phyloP scores from a whole-genome alignment of 225 moss, liverwort and hornwort species.

The Takakia lepidozioides region DNA sequence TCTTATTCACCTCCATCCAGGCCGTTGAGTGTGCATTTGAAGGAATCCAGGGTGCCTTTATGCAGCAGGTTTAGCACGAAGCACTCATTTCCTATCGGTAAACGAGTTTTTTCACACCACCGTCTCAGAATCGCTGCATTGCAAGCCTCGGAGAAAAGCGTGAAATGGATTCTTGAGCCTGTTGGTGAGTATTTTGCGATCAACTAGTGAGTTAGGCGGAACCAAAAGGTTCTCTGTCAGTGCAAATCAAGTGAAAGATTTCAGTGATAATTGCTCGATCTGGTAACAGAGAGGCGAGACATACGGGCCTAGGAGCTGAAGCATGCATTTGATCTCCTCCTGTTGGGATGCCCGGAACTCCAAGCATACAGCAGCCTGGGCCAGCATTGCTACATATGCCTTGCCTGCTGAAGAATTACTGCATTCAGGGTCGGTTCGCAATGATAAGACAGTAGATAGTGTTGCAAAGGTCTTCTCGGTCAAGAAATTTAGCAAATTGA shows the following conservation, averaged over 20 bases:
- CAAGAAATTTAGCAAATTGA: no score
- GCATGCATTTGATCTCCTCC: slow-evolving; percentile 69
- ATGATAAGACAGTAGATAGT: no score
- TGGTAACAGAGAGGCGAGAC: not conserved
- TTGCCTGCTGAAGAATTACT: slow-evolving; percentile 41
- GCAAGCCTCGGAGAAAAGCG: slow-evolving; percentile 30
- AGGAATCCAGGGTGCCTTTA: slow-evolving; percentile 3
- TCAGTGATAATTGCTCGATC: not conserved
- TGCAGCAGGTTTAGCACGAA: slow-evolving; percentile 8
- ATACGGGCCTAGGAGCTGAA: slow-evolving; percentile 48
- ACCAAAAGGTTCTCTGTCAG: no score
- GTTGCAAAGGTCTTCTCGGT: no score
- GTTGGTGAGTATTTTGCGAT: slow-evolving; percentile 64
- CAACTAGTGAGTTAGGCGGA: no score
- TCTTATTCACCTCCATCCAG: not conserved
- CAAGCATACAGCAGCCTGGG: slow-evolving; percentile 43
- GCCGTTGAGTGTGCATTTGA: slow-evolving; percentile 12
- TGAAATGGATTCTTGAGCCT: slow-evolving; percentile 69
- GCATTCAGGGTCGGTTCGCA: no score
- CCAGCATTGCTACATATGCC: slow-evolving; percentile 57
- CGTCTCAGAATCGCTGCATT: slow-evolving; percentile 31
- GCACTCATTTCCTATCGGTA: slow-evolving; percentile 18
- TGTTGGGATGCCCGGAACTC: slow-evolving; percentile 54
- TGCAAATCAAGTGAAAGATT: slow-evolving; percentile 7
- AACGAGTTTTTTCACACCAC: slow-evolving; percentile 12